Percentiles rank a stretch among this genome's conserved stretches.
Conservation (phyloP, 768 basidiomycete species). For the Chlorophyllum brunneum region DNA sequence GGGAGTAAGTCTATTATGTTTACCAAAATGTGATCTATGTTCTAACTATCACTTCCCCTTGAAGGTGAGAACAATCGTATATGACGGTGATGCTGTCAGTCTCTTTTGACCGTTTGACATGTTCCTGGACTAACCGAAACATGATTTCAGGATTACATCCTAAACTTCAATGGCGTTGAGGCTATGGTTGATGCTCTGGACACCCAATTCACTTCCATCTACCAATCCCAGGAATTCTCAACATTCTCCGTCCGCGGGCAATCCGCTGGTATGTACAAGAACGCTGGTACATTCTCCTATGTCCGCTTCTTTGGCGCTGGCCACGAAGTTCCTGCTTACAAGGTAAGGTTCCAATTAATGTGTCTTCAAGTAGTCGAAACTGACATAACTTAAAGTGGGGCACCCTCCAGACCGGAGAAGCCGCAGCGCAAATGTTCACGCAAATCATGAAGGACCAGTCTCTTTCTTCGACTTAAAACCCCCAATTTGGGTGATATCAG, state of each 20-base stretch:
- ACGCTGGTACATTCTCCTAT: slow-evolving; percentile 55
- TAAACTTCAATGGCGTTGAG: slow-evolving; percentile 54
- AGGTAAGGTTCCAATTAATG: slow-evolving; percentile 20
- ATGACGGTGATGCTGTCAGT: slow-evolving; percentile 53
- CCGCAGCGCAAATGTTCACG: slow-evolving; percentile 40
- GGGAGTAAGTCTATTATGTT: slow-evolving; percentile 28
- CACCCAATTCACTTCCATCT: slow-evolving; percentile 41
- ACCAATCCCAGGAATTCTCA: slow-evolving; percentile 38
- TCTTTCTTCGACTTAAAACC: slow-evolving; percentile 4
- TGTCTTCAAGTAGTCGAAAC: background rate
- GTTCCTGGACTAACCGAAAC: background rate
- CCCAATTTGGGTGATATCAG: background rate
- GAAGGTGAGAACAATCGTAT: slow-evolving; percentile 44
- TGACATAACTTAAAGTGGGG: slow-evolving; percentile 24
- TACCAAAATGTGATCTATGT: background rate
- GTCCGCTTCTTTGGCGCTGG: slow-evolving; percentile 47
- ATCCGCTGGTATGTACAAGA: slow-evolving; percentile 50
- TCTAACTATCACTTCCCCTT: background rate
- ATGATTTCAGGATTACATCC: slow-evolving; percentile 40
- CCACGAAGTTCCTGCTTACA: slow-evolving; percentile 46
- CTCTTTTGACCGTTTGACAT: background rate
- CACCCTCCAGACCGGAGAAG: slow-evolving; percentile 33
- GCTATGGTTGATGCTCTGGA: slow-evolving; percentile 49
- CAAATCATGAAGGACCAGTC: slow-evolving; percentile 25
- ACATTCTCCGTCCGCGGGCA: slow-evolving; percentile 49